Conservation (phyloP, 108 stramenopile genomes). For the Nannochloropsis salina region DNA sequence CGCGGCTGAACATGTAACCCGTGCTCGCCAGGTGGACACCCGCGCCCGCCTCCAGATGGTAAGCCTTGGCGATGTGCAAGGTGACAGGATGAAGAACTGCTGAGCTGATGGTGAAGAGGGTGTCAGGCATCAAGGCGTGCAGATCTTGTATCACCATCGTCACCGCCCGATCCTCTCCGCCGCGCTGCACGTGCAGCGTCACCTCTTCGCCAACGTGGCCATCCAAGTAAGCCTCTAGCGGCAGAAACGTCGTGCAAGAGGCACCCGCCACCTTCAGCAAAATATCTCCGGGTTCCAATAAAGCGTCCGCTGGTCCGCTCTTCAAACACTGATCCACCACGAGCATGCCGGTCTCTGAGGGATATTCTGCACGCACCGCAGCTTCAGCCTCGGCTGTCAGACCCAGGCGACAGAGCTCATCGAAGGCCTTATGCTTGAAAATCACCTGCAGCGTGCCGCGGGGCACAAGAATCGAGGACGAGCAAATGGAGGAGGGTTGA, state of each 20-base stretch:
- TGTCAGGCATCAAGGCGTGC: slow-evolving; percentile 26
- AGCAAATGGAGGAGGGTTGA: not conserved
- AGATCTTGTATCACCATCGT: slow-evolving; percentile 21
- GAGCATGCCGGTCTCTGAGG: slow-evolving; percentile 51
- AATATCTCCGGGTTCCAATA: slow-evolving; percentile 38
- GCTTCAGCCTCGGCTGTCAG: slow-evolving; percentile 35
- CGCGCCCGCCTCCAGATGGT: not conserved
- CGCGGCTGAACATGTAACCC: slow-evolving; percentile 51
- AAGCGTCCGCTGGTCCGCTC: slow-evolving; percentile 31
- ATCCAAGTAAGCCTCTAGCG: slow-evolving; percentile 25
- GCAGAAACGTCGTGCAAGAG: slow-evolving; percentile 28
- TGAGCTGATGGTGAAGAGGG: slow-evolving; percentile 22
- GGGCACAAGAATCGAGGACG: slow-evolving; percentile 31
- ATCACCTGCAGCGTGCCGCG: slow-evolving; percentile 49
- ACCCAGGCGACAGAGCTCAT: slow-evolving; percentile 48
- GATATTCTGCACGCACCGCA: slow-evolving; percentile 25
- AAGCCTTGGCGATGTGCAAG: not conserved
- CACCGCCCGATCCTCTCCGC: slow-evolving; percentile 25
- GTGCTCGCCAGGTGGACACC: slow-evolving; percentile 26
- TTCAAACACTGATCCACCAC: slow-evolving; percentile 38
- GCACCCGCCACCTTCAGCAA: slow-evolving; percentile 25
- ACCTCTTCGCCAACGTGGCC: slow-evolving; percentile 24
- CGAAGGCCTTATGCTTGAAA: slow-evolving; percentile 52
- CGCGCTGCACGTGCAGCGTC: slow-evolving; percentile 31
- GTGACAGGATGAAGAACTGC: slow-evolving; percentile 32